Conservation (phyloP, 352 stramenopile genomes). For the Pythium guiyangense region DNA sequence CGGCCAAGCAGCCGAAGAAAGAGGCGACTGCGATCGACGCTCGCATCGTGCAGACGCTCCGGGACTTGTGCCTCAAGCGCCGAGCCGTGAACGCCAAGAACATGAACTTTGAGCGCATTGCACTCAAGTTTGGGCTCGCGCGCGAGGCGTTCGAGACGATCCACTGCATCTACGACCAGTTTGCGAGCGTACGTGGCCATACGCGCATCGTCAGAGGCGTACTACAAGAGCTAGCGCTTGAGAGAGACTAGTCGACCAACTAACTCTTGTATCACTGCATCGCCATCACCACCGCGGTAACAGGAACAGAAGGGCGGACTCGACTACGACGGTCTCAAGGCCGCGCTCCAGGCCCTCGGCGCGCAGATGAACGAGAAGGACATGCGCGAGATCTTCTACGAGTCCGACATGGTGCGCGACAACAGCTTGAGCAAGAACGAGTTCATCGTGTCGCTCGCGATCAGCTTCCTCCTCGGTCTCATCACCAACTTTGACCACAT, state of each 20-base stretch:
- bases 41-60: constrained; percentile 63
- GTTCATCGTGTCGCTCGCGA: constrained; percentile 81
- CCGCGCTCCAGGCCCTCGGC: constrained; percentile 45
- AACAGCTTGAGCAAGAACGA: constrained; percentile 83
- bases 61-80: constrained; percentile 54
- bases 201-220: too few relatives aligned
- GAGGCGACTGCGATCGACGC: constrained; percentile 46
- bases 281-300: too few relatives aligned
- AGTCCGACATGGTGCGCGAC: constrained; percentile 88
- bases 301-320: constrained; percentile 52
- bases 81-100: constrained; percentile 38
- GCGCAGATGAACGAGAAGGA: constrained; percentile 65
- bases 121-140: constrained; percentile 65
- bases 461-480: constrained; percentile 75
- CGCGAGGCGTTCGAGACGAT: constrained; percentile 60
- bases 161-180: constrained; percentile 62
- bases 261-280: too few relatives aligned
- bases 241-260: background rate
- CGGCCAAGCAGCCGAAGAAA: constrained; percentile 20
- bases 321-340: constrained; percentile 64
- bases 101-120: constrained; percentile 75
- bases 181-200: constrained; percentile 48
- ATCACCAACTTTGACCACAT: constrained; percentile 72
- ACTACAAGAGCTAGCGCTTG: too few relatives aligned
- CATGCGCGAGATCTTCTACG: constrained; percentile 80